Evolutionary conservation across 106 monocot genomes (phyloP).

Genomic region (Apostasia ramifera): DNA sequence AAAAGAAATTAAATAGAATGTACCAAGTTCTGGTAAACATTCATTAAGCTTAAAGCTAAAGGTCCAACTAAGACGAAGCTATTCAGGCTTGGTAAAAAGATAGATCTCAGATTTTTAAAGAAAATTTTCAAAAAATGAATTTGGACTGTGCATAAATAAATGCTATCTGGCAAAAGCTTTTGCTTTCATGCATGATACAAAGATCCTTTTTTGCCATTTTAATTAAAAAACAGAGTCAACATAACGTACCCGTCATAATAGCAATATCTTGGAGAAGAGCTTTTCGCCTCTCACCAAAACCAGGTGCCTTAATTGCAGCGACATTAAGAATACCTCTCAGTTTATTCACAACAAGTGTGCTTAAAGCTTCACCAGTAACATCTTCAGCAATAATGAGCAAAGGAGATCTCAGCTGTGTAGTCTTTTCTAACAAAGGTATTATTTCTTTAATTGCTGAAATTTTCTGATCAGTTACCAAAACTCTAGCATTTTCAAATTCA

Average conservation of each 20-base stretch:
- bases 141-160: too few relatives aligned
- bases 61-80: too few relatives aligned
- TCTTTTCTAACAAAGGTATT: constrained; percentile 62
- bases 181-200: too few relatives aligned
- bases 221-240: too few relatives aligned
- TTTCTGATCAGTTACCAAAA: constrained; percentile 74
- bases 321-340: constrained; percentile 69
- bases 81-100: too few relatives aligned
- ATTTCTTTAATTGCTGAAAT: constrained; percentile 72
- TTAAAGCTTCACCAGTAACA: constrained; percentile 67
- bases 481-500: constrained; percentile 75
- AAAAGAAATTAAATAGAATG: too few relatives aligned
- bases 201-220: too few relatives aligned
- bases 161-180: too few relatives aligned
- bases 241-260: constrained; percentile 53
- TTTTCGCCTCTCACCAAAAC: constrained; percentile 76
- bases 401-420: constrained; percentile 59
- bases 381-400: constrained; percentile 73
- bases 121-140: too few relatives aligned
- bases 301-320: constrained; percentile 76
- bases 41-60: too few relatives aligned
- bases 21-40: too few relatives aligned
- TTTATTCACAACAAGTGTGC: constrained; percentile 79
- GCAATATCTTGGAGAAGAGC: constrained; percentile 81
- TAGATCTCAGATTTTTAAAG: too few relatives aligned